phyloP scores from a whole-genome alignment of 2,329 filamentous ascomycete genomes.

The Saccharata proteae region DNA sequence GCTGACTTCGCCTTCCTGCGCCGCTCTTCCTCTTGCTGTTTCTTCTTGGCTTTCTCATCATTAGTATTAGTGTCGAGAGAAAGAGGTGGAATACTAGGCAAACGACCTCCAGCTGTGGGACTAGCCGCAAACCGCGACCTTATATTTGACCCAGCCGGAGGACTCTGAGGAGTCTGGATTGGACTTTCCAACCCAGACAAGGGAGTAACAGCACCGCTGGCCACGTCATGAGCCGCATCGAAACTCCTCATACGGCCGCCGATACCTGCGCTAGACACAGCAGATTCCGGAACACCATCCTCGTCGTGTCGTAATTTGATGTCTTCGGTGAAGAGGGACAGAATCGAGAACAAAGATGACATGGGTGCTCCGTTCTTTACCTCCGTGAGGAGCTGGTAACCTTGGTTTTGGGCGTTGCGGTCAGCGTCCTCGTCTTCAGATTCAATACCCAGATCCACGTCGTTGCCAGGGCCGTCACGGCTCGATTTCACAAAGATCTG shows the following conservation, averaged over 20 bases:
- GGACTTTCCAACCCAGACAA: conserved; percentile 28
- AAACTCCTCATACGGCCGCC: conserved; percentile 17
- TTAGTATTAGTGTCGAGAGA: conserved; percentile 44
- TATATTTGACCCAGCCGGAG: too few species aligned
- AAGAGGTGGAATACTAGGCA: conserved; percentile 59
- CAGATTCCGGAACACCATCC: conserved; percentile 28
- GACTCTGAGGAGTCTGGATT: conserved; percentile 13
- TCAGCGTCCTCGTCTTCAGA: conserved; percentile 34
- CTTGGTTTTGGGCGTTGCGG: conserved; percentile 52
- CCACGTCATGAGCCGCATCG: conserved; percentile 10
- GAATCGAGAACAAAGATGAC: conserved; percentile 95
- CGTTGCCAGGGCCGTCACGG: conserved; percentile 31
- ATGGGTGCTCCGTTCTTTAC: conserved; percentile 96
- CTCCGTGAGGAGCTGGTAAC: conserved; percentile 90
- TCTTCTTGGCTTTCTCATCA: conserved; percentile 2
- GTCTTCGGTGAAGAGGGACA: conserved; percentile 94
- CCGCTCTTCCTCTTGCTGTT: conserved; percentile 15
- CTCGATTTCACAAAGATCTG: conserved; percentile 97
- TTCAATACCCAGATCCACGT: conserved; percentile 12
- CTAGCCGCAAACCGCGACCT: too few species aligned
- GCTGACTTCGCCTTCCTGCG: conserved; percentile 53
- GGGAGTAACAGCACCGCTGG: conserved; percentile 16
- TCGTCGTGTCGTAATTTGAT: conserved; percentile 62
- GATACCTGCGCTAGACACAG: conserved; percentile 17
- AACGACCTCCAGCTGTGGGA: conserved; percentile 21